Evolutionary conservation across 441 rosid genomes (phyloP), one percentile per base, ranked within the genome.

Genomic region (Breynia disticha): DNA sequence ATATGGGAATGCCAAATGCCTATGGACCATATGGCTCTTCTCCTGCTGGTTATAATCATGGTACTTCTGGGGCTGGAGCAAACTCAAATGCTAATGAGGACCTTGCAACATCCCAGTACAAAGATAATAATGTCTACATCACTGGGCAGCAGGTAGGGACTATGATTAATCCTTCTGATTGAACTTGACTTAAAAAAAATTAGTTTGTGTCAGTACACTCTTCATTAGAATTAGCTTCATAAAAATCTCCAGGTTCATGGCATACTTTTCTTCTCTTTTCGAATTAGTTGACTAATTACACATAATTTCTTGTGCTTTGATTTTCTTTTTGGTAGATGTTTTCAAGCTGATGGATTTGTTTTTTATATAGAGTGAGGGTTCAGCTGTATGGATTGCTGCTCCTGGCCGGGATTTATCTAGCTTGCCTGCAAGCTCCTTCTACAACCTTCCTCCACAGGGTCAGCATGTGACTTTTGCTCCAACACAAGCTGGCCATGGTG

Each of bases 301-400:
- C 7, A 24, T 24, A 24, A 24, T 24, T 24, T 24, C 32, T 2
- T 7, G 7, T 24, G 32, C 32, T 24, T 24, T n/a, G n/a, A 24
- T 24, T 3, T 24, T 24, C 4, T 24, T 24, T 7, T 24, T 24
- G 7, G 4, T 7, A 2, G 32, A 24, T 24, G 7, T 59, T 49
- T 38, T 18, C 19, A 41, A 37, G 32, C 15, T 52, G 59, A 50
- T 57, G 57, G 18, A 44, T 59, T 67, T 75, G n/a, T 20, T 32
- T 50, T 57, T 56, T 64, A 43, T 65, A 68, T 86, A 90, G 97
- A 83, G 76, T 55, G 97, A 90, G 72, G 88, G 85, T 46, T 79
- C 84, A n/a, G 80, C 80, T 58, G 78, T 90, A 64, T 90, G 98
- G 98, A 71, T 90, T 49, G 70, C 90, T 65, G 84, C 84, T 53